Evolutionary conservation across 164 flowering plant genomes (phyloP), one percentile per base, ranked within the genome.

Genomic region (Dillenia suffruticosa): DNA sequence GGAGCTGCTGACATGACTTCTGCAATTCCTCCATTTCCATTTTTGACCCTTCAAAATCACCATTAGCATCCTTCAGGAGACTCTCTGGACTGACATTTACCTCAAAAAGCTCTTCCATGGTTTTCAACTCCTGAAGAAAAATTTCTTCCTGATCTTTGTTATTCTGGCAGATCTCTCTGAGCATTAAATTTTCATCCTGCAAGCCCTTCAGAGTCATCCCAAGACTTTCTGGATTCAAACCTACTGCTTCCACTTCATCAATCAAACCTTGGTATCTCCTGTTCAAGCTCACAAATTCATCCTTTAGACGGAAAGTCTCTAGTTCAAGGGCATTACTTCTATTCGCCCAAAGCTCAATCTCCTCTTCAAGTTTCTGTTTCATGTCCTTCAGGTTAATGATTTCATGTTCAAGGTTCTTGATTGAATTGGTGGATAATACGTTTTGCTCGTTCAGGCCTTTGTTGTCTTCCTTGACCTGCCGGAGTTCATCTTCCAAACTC

Each of bases 281-380:
- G 58, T 77, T 82, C 68, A 88, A 63, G 46, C 71, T 79, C 50
- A 77, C 61, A 22, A 86, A 77, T 73, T 89, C 88, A 51, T 89
- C 96, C 71, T 82, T 82, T 71, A 91, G 69, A 58, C 61, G 57
- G 61, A 44, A 67, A 50, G 88, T 73, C 67, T 91, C 94, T 65
- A 72, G 71, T 66, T 84, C 85, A 19, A 91, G 90, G 40, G 79
- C 67, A 68, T 72, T 74, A 60, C 80, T 81, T 63, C 78, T 68
- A 24, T 66, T 81, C 15, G 71, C 46, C 60, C 83, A 91, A 54
- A 72, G 67, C 14, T 76, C 68, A 72, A 87, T 77, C 59, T 88
- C 90, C 10, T 72, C 78, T 68, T 91, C 92, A 65, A 91, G 90
- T 70, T 79, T 87, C 62, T 67, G 80, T 70, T 84, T 88, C 62